These are phyloP conservation scores for Pythium volutum DNA, from an alignment of 352 stramenopile species.

Conservation along the genomic window DNA sequence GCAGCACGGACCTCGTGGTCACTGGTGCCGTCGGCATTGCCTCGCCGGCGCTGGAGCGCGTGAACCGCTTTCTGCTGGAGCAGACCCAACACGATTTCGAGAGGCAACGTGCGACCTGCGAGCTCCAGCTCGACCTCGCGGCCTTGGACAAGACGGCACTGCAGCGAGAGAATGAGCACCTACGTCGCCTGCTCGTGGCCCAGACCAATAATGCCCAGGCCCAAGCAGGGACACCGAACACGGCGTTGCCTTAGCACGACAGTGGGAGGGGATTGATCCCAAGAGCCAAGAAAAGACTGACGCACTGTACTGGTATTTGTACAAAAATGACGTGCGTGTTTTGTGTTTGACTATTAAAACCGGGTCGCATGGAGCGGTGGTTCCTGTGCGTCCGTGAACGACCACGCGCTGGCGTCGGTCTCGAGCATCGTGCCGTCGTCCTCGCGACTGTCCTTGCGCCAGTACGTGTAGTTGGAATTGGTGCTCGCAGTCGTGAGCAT, in stretches of 20 bases:
- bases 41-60: not conserved
- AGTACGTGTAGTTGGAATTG: not conserved
- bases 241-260: no score
- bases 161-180: not conserved
- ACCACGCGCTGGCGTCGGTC: not conserved
- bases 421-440: not conserved
- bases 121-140: not conserved
- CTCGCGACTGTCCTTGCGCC: no score
- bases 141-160: not conserved
- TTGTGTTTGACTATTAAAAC: no score
- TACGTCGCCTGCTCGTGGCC: not conserved
- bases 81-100: not conserved
- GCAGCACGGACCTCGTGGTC: not conserved
- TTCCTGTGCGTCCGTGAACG: not conserved
- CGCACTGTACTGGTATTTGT: no score
- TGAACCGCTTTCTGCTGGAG: not conserved
- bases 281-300: no score
- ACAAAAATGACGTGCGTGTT: no score
- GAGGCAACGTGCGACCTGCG: not conserved
- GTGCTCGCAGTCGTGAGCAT: not conserved
- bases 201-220: no score
- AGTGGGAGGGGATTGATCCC: no score
- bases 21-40: not conserved
- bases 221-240: no score
- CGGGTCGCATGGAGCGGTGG: not conserved